Percentiles rank a stretch among this genome's conserved stretches.
Evolutionary conservation across 2,329 filamentous ascomycete genomes (phyloP).

Genomic region (Fusarium stilboides): DNA sequence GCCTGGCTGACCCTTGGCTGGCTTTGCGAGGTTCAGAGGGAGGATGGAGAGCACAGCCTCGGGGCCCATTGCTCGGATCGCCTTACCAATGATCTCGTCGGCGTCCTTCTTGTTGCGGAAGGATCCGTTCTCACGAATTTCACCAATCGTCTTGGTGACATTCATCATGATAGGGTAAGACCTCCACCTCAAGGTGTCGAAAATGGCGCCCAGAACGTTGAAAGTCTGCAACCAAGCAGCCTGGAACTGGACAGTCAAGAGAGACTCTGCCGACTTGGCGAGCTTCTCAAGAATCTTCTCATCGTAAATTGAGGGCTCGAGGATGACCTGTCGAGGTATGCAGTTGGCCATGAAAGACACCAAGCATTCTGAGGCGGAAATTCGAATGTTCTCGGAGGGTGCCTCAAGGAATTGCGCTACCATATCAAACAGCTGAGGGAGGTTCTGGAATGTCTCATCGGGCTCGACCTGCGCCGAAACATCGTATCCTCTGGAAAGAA

Average conservation of each 20-base stretch:
- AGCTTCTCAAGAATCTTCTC: conserved; percentile 91
- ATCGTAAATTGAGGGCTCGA: conserved; percentile 92
- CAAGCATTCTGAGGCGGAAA: conserved; percentile 94
- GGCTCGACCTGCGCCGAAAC: conserved; percentile 90
- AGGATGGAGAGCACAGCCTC: conserved; percentile 85
- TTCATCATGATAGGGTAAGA: conserved; percentile 83
- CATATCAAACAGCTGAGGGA: conserved; percentile 87
- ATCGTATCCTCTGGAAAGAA: conserved; percentile 93
- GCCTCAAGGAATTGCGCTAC: conserved; percentile 87
- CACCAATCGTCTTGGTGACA: conserved; percentile 84
- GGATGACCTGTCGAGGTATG: conserved; percentile 83
- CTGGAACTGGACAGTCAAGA: conserved; percentile 93
- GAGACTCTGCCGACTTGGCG: conserved; percentile 77
- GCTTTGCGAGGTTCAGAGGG: conserved; percentile 86
- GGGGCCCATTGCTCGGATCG: conserved; percentile 91
- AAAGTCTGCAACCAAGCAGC: conserved; percentile 96
- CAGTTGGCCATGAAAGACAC: conserved; percentile 95
- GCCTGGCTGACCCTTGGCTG: conserved; percentile 82
- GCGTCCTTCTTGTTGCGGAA: conserved; percentile 97
- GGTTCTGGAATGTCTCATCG: conserved; percentile 90
- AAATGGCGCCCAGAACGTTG: conserved; percentile 87
- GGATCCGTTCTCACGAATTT: conserved; percentile 87
- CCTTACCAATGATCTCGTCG: conserved; percentile 89
- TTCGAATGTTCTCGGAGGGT: conserved; percentile 90
- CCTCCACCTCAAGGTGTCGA: conserved; percentile 88